Conservation (phyloP, 352 stramenopile genomes). For the Phytophthora macrochlamydospora region DNA sequence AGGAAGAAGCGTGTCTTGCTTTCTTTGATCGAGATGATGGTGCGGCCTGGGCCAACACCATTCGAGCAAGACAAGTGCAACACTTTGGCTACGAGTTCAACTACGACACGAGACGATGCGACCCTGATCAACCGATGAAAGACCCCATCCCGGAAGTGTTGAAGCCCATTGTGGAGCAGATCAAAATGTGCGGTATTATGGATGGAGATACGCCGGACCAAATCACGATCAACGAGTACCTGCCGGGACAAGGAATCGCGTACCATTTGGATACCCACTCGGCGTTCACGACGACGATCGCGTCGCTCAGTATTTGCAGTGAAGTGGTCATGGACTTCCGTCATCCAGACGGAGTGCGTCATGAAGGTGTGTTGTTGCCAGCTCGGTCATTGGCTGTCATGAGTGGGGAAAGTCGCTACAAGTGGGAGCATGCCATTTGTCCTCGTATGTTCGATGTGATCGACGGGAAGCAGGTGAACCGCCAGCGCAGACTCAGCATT, state of each 20-base stretch:
- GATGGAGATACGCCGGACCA: conserved; percentile 63
- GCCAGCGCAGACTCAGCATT: conserved; percentile 78
- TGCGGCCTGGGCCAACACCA: conserved; percentile 65
- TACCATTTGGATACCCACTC: conserved; percentile 90
- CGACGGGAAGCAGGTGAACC: conserved; percentile 66
- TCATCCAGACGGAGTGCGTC: conserved; percentile 54
- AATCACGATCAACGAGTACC: conserved; percentile 91
- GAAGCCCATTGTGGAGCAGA: conserved; percentile 51
- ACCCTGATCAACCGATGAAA: conserved; percentile 49
- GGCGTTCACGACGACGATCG: conserved; percentile 85
- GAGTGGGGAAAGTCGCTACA: conserved; percentile 83
- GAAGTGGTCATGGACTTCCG: conserved; percentile 89
- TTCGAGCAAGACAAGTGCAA: conserved; percentile 86
- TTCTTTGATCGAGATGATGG: conserved; percentile 67
- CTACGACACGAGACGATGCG: conserved; percentile 80
- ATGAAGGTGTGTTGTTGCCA: conserved; percentile 70
- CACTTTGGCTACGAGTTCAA: conserved; percentile 91
- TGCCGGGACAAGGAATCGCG: conserved; percentile 87
- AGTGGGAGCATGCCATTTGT: conserved; percentile 89
- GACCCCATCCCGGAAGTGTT: conserved; percentile 54
- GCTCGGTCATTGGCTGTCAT: conserved; percentile 84
- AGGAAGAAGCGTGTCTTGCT: conserved; percentile 57
- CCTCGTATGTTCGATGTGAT: conserved; percentile 87
- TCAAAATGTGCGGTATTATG: conserved; percentile 60
- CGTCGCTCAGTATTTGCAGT: conserved; percentile 75